Percentiles rank a stretch among this genome's conserved stretches.
Conservation (phyloP, 768 basidiomycete species). For the Mycena rosella region DNA sequence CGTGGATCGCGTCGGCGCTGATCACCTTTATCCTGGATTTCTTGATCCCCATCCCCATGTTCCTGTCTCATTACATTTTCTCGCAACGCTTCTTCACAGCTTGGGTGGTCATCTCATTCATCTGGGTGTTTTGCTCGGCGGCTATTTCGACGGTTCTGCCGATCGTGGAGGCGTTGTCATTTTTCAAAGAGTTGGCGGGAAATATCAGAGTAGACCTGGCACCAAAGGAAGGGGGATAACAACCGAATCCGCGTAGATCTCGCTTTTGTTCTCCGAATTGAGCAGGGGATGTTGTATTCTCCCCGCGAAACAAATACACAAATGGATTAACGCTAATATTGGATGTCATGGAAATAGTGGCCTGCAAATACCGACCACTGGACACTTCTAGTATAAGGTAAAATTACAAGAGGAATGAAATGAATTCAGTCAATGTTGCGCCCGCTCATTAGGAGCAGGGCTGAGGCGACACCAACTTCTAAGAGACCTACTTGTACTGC, state of each 20-base stretch:
- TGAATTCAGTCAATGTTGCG: conserved; percentile 26
- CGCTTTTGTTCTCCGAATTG: too few relatives aligned
- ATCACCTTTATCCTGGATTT: conserved; percentile 22
- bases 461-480: conserved; percentile 19
- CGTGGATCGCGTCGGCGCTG: conserved; percentile 16
- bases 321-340: too few relatives aligned
- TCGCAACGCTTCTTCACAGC: conserved; percentile 23
- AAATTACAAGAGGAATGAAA: too few relatives aligned
- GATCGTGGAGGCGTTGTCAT: conserved; percentile 19
- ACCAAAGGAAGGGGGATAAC: too few relatives aligned
- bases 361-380: too few relatives aligned
- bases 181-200: conserved; percentile 17
- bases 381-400: too few relatives aligned
- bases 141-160: conserved; percentile 20
- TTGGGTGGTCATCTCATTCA: conserved; percentile 27
- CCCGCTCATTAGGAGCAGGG: conserved; percentile 26
- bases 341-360: too few relatives aligned
- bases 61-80: conserved; percentile 23
- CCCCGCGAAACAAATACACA: too few relatives aligned
- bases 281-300: too few relatives aligned
- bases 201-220: conserved; percentile 12
- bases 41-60: conserved; percentile 28
- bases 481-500: conserved; percentile 22
- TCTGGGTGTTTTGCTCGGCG: conserved; percentile 26
- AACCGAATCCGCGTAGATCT: too few relatives aligned